phyloP scores from a whole-genome alignment of 2,329 filamentous ascomycete genomes.

The Coniella vitis region DNA sequence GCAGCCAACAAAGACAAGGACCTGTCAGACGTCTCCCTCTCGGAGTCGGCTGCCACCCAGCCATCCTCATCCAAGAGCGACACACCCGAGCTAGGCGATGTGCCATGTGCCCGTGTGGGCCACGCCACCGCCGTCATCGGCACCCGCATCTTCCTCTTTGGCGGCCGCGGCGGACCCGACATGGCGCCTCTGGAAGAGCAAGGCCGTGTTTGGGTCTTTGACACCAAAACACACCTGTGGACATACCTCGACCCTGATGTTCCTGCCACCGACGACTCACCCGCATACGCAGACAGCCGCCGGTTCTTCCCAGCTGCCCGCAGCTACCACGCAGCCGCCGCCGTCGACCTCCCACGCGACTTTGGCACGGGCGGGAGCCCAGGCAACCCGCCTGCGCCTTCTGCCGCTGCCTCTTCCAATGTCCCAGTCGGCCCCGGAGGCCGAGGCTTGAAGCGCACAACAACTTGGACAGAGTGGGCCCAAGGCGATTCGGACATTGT shows the following conservation, averaged over 20 bases:
- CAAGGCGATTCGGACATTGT: slow-evolving; percentile 46
- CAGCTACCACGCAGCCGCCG: slow-evolving; percentile 61
- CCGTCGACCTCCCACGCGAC: slow-evolving; percentile 50
- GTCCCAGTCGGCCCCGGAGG: neutral
- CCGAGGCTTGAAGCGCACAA: neutral
- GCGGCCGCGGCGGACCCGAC: slow-evolving; percentile 63
- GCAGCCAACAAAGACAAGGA: slow-evolving; percentile 27
- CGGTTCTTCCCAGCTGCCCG: slow-evolving; percentile 52
- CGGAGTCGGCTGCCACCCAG: neutral
- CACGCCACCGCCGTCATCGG: slow-evolving; percentile 64
- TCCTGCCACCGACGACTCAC: slow-evolving; percentile 19
- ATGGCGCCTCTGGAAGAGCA: slow-evolving; percentile 67
- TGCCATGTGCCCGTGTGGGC: slow-evolving; percentile 65
- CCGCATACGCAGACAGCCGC: slow-evolving; percentile 17
- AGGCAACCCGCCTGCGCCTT: neutral
- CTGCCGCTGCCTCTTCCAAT: neutral
- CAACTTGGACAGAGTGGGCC: slow-evolving; percentile 47
- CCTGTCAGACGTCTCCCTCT: slow-evolving; percentile 19
- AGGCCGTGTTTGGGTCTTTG: slow-evolving; percentile 71
- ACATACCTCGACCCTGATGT: slow-evolving; percentile 49
- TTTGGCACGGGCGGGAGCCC: slow-evolving; percentile 26
- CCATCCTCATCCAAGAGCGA: slow-evolving; percentile 25
- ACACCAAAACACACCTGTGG: slow-evolving; percentile 61
- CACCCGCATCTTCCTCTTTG: slow-evolving; percentile 71
- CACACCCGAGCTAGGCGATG: slow-evolving; percentile 28